phyloP scores from a whole-genome alignment of 208 protist genomes.

The Strigomonas galati region DNA sequence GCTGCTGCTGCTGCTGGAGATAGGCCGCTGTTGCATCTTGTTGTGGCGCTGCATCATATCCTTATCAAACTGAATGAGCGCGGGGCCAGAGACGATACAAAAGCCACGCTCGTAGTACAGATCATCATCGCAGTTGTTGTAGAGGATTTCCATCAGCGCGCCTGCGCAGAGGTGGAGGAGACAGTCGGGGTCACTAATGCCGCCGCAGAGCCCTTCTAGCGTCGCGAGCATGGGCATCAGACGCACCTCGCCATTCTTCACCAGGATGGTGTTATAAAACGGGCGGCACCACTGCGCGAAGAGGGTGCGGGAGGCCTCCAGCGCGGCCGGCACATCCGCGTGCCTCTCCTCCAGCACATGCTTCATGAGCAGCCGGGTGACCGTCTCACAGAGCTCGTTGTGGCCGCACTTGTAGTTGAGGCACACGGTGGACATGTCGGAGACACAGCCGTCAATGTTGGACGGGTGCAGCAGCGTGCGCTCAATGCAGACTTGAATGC shows the following conservation, averaged over 20 bases:
- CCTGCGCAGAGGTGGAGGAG: conserved; percentile 45
- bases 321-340: conserved; percentile 1
- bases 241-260: conserved; percentile 28
- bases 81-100: conserved; percentile 75
- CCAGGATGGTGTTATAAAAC: conserved; percentile 60
- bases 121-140: conserved; percentile 66
- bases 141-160: conserved; percentile 62
- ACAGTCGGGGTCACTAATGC: conserved; percentile 39
- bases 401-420: conserved; percentile 44
- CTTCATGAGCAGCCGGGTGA: conserved; percentile 37
- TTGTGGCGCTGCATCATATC: conserved; percentile 16
- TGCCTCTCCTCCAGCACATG: conserved; percentile 22
- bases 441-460: conserved; percentile 40
- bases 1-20: background rate
- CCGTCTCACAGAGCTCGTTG: conserved; percentile 33
- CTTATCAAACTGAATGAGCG: conserved; percentile 62
- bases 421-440: conserved; percentile 63
- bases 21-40: background rate
- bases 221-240: conserved; percentile 70
- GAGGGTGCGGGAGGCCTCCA: conserved; percentile 28
- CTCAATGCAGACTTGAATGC: conserved; percentile 39
- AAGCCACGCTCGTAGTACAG: conserved; percentile 71
- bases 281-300: conserved; percentile 68
- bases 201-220: conserved; percentile 58
- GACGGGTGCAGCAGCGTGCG: conserved; percentile 40